Conservation (phyloP, 208 protist genomes). For the Wallacemonas rigidus region DNA sequence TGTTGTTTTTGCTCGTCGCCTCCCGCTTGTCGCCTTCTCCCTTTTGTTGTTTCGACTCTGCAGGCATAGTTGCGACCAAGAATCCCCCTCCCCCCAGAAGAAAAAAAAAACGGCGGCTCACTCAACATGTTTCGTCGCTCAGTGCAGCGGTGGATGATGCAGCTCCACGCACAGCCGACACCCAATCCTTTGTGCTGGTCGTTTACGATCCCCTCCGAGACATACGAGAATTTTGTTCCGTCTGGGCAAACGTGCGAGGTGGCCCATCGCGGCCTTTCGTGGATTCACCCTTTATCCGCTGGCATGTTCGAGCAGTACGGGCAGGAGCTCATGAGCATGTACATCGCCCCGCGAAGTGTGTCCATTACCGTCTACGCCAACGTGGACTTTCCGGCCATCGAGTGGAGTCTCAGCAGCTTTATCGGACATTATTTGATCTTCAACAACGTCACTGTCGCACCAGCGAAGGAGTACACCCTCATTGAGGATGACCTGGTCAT, state of each 20-base stretch:
- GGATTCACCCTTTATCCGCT: conserved; percentile 84
- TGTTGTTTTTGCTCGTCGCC: too few relatives aligned
- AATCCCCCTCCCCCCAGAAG: neutral
- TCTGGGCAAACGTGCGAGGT: conserved; percentile 83
- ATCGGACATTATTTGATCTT: conserved; percentile 87
- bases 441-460: conserved; percentile 67
- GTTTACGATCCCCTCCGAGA: conserved; percentile 72
- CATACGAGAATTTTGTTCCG: conserved; percentile 85
- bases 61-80: too few relatives aligned
- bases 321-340: conserved; percentile 79
- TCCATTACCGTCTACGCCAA: conserved; percentile 75
- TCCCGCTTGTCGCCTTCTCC: too few relatives aligned
- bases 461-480: conserved; percentile 74
- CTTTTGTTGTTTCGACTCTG: too few relatives aligned
- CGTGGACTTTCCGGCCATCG: conserved; percentile 70
- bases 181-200: conserved; percentile 82
- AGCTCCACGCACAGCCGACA: conserved; percentile 71
- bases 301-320: conserved; percentile 90
- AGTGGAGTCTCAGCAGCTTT: conserved; percentile 90
- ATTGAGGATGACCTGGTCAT: conserved; percentile 84
- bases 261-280: conserved; percentile 76
- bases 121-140: conserved; percentile 61
- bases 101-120: neutral
- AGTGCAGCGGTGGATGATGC: conserved; percentile 45
- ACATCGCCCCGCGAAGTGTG: conserved; percentile 77